phyloP scores from a whole-genome alignment of 2,329 filamentous ascomycete genomes.

The Stagonosporopsis tanaceti region DNA sequence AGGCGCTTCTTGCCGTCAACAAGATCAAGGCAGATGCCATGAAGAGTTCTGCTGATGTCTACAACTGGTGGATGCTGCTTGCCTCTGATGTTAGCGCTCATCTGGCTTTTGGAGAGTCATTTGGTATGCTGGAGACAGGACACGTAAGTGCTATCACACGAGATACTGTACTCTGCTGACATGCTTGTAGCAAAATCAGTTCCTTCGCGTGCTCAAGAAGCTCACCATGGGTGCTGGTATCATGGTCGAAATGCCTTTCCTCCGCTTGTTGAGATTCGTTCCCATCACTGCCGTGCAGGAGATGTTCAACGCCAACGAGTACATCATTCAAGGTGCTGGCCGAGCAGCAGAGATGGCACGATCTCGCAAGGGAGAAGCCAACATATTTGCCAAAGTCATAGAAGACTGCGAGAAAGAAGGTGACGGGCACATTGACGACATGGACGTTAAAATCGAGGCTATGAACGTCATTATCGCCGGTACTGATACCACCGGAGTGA shows the following conservation, averaged over 20 bases:
- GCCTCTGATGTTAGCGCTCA: conserved; percentile 50
- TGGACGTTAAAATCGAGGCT: conserved; percentile 45
- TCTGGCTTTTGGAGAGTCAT: conserved; percentile 51
- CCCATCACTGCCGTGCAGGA: conserved; percentile 41
- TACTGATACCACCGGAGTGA: conserved; percentile 46
- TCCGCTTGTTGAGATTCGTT: conserved; percentile 44
- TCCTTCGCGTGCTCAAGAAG: conserved; percentile 48
- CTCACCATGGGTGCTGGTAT: conserved; percentile 47
- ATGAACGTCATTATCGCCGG: conserved; percentile 48
- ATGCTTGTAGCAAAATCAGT: conserved; percentile 33
- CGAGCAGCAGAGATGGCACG: conserved; percentile 44
- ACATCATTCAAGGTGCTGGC: conserved; percentile 40
- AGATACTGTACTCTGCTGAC: not conserved
- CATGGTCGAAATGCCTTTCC: conserved; percentile 47
- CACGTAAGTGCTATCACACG: conserved; percentile 33
- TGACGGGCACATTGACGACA: conserved; percentile 40
- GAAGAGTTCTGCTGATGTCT: conserved; percentile 40
- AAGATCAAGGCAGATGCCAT: conserved; percentile 41
- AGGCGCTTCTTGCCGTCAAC: conserved; percentile 41
- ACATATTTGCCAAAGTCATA: conserved; percentile 46
- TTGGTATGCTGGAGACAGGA: conserved; percentile 50
- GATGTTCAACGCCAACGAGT: conserved; percentile 48
- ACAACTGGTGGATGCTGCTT: conserved; percentile 52
- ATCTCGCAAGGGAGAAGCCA: conserved; percentile 39
- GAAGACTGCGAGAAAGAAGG: conserved; percentile 42